Evolutionary conservation across 2,329 filamentous ascomycete species (phyloP).

Genomic region (Ophiosphaerella korrae): DNA sequence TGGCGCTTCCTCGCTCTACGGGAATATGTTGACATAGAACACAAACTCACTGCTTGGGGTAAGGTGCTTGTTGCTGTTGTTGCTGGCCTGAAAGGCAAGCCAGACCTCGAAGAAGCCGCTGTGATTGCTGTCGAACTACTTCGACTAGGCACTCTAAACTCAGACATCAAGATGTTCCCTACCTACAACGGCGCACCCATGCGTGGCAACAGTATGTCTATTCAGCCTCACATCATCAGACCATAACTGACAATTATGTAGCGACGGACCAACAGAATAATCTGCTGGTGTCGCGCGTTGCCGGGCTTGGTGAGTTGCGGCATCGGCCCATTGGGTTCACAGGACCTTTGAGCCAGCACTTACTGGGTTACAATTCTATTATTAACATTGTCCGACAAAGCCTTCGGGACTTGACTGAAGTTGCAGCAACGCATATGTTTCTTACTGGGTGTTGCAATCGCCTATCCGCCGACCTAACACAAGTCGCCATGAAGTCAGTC

Average conservation of each 20-base stretch:
- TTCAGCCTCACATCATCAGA: neutral
- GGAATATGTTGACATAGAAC: conserved; percentile 79
- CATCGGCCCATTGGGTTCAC: conserved; percentile 91
- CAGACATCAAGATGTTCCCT: conserved; percentile 64
- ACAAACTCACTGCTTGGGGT: conserved; percentile 81
- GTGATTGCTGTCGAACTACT: conserved; percentile 87
- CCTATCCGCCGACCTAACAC: conserved; percentile 57
- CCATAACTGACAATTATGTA: conserved; percentile 29
- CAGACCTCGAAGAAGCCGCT: conserved; percentile 73
- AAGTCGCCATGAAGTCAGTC: conserved; percentile 73
- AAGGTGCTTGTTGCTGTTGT: conserved; percentile 75
- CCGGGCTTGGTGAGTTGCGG: conserved; percentile 78
- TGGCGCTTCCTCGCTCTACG: conserved; percentile 91
- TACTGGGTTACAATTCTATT: conserved; percentile 84
- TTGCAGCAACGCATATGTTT: conserved; percentile 78
- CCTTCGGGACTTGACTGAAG: conserved; percentile 83
- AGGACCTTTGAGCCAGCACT: conserved; percentile 86
- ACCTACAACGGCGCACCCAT: conserved; percentile 63
- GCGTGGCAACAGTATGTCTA: conserved; percentile 53
- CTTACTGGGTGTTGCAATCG: conserved; percentile 79
- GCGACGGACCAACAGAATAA: conserved; percentile 79
- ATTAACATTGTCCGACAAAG: conserved; percentile 78
- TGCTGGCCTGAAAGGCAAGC: conserved; percentile 62
- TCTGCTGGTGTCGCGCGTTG: conserved; percentile 83
- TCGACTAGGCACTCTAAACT: conserved; percentile 76